Percentiles rank a stretch among this genome's conserved stretches.
phyloP scores from a whole-genome alignment of 2,329 filamentous ascomycete genomes.

The Fonsecaea nubica region DNA sequence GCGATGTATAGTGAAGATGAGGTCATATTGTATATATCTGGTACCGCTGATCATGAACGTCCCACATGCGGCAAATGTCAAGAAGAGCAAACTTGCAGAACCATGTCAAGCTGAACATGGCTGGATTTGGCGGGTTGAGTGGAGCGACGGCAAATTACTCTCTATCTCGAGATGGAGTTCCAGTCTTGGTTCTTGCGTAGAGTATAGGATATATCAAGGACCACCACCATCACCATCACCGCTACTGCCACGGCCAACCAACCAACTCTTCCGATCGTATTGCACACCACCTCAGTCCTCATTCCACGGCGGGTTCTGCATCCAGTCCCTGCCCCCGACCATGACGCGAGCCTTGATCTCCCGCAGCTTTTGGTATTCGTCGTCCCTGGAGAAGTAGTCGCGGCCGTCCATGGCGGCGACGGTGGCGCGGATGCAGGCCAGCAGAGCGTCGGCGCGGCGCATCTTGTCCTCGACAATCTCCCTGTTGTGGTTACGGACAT shows the following conservation, averaged over 20 bases:
- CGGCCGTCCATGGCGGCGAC: not conserved
- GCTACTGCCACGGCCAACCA: too few relatives aligned
- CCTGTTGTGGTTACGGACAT: not conserved
- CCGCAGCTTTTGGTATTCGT: not conserved
- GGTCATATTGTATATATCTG: not conserved
- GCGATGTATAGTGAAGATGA: not conserved
- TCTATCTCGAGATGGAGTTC: too few relatives aligned
- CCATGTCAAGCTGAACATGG: too few relatives aligned
- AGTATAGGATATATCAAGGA: too few relatives aligned
- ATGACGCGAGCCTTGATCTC: not conserved
- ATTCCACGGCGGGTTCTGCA: not conserved
- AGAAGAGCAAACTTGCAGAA: too few relatives aligned
- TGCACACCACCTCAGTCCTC: not conserved
- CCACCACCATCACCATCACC: too few relatives aligned
- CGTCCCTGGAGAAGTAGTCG: not conserved
- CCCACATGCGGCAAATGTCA: too few relatives aligned
- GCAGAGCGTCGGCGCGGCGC: not conserved
- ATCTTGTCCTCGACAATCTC: not conserved
- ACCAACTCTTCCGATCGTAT: too few relatives aligned
- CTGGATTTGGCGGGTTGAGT: too few relatives aligned
- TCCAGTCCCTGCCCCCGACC: not conserved
- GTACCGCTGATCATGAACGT: not conserved
- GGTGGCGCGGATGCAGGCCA: not conserved
- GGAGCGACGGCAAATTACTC: too few relatives aligned
- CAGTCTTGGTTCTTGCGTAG: too few relatives aligned